Evolutionary conservation across 2,329 filamentous ascomycete genomes (phyloP).

Genomic region (Phaeosphaeriaceae sp.): DNA sequence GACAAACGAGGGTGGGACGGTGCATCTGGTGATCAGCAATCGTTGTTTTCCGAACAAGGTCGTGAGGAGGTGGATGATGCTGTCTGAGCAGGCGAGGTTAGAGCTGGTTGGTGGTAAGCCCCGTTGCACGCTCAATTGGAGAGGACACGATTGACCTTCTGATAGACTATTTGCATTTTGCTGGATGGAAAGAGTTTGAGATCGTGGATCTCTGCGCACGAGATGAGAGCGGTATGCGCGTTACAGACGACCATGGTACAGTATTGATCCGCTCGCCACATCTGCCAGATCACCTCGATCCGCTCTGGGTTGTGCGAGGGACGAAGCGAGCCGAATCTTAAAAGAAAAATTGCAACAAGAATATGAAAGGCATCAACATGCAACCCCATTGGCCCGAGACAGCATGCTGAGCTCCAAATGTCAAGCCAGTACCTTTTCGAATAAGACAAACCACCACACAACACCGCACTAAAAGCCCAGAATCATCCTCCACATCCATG

Average conservation of each 20-base stretch:
- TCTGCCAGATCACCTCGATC: conserved; percentile 29
- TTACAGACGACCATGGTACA: conserved; percentile 31
- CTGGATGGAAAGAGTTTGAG: conserved; percentile 61
- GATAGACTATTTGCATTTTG: conserved; percentile 57
- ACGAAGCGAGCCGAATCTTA: conserved; percentile 13
- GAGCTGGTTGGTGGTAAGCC: conserved; percentile 55
- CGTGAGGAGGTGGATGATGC: conserved; percentile 56
- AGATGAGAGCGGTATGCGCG: conserved; percentile 29
- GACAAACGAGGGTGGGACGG: conserved; percentile 52
- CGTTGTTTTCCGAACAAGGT: conserved; percentile 63
- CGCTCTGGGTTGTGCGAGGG: conserved; percentile 36
- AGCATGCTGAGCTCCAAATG: too few species aligned
- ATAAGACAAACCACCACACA: too few species aligned
- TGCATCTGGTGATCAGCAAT: conserved; percentile 61
- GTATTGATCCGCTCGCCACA: conserved; percentile 15
- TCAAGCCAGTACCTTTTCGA: too few species aligned
- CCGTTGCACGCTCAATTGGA: too few species aligned
- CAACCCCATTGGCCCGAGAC: too few species aligned
- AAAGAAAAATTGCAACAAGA: background rate
- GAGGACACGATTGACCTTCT: background rate
- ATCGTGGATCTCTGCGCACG: conserved; percentile 59
- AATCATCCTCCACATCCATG: too few species aligned
- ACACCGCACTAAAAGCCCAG: too few species aligned
- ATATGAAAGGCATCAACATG: too few species aligned
- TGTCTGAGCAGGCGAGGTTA: conserved; percentile 55